Evolutionary conservation across 2,329 filamentous ascomycete species (phyloP).

Genomic region (Cladosporium cucumerinum): DNA sequence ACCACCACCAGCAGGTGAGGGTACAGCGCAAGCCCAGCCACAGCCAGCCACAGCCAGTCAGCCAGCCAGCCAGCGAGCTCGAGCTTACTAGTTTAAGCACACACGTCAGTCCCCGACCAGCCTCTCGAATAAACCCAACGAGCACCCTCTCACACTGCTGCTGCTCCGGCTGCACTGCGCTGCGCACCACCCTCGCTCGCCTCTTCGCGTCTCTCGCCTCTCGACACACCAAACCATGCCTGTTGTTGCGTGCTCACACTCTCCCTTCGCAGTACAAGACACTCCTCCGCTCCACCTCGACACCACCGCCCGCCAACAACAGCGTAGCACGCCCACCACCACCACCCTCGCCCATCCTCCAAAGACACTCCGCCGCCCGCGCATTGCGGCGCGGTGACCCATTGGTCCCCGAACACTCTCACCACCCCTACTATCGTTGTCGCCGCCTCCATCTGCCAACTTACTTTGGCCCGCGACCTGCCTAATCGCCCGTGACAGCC

Average conservation of each 20-base stretch:
- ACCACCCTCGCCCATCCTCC: not conserved
- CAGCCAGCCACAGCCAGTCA: not conserved
- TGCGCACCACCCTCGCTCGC: not conserved
- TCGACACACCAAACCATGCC: not conserved
- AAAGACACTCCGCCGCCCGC: constrained; percentile 8
- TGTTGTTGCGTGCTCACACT: constrained; percentile 11
- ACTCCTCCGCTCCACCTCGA: not conserved
- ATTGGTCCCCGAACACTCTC: constrained; percentile 2
- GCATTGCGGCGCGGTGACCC: constrained; percentile 17
- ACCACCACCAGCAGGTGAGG: not conserved
- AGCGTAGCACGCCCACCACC: not conserved
- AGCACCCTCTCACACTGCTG: not conserved
- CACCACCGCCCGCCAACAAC: not conserved
- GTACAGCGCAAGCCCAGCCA: constrained; percentile 11
- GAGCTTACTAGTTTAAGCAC: not conserved
- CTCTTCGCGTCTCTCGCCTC: not conserved
- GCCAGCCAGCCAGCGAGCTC: not conserved
- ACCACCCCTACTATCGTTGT: not conserved
- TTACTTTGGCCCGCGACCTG: not conserved
- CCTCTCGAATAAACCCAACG: constrained; percentile 5
- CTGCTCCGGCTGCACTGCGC: not conserved
- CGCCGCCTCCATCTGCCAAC: not conserved
- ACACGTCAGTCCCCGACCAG: constrained; percentile 10
- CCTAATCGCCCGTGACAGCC: constrained; percentile 7
- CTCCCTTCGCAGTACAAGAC: not conserved